Evolutionary conservation across 2,329 filamentous ascomycete species (phyloP).

Genomic region (Fusarium nanum): DNA sequence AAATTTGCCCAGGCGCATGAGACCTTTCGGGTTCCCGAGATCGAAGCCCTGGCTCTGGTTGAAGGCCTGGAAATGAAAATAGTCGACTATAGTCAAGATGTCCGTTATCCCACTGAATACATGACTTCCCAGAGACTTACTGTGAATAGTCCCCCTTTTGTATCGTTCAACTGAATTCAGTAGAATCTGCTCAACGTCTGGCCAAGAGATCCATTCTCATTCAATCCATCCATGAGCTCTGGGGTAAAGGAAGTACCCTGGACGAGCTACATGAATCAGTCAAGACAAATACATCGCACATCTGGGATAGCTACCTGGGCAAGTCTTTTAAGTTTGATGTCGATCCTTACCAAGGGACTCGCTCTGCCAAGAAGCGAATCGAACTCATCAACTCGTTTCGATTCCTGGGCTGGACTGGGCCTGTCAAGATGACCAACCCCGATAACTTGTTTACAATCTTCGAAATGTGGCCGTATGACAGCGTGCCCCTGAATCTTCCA

Average conservation of each 20-base stretch:
- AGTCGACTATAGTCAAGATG: conserved; percentile 78
- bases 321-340: conserved; percentile 85
- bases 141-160: conserved; percentile 82
- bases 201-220: conserved; percentile 82
- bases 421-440: conserved; percentile 79
- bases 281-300: conserved; percentile 64
- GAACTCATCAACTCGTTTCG: conserved; percentile 83
- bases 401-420: conserved; percentile 82
- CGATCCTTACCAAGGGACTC: conserved; percentile 83
- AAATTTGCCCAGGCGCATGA: conserved; percentile 91
- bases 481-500: conserved; percentile 59
- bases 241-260: conserved; percentile 79
- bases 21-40: conserved; percentile 87
- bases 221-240: conserved; percentile 88
- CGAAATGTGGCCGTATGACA: conserved; percentile 78
- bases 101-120: conserved; percentile 58
- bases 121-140: conserved; percentile 40
- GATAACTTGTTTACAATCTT: conserved; percentile 83
- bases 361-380: conserved; percentile 71
- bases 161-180: conserved; percentile 75
- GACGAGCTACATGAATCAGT: conserved; percentile 75
- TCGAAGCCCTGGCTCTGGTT: conserved; percentile 80
- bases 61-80: conserved; percentile 76
- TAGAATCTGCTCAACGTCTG: conserved; percentile 72
- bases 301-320: conserved; percentile 74